Percentiles rank a stretch among this genome's conserved stretches.
Conservation (phyloP, 768 basidiomycete genomes). For the Auricularia sp. region DNA sequence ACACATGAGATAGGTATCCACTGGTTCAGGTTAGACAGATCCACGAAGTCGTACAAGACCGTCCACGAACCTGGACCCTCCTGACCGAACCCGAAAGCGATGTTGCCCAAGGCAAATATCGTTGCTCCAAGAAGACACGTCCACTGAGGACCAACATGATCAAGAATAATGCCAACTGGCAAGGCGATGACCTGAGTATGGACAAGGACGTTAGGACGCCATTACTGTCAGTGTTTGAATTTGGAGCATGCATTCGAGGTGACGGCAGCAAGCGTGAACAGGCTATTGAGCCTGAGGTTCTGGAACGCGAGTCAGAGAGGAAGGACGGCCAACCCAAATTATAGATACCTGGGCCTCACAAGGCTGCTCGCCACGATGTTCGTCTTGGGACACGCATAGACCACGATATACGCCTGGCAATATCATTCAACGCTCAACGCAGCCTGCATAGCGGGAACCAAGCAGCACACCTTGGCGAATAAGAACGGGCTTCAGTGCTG, state of each 20-base stretch:
- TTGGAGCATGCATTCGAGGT: background rate
- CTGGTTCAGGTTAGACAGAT: background rate
- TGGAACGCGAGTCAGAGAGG: too few species aligned
- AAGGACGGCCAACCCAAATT: too few species aligned
- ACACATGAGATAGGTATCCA: slow-evolving; percentile 6
- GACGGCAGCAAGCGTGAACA: slow-evolving; percentile 19
- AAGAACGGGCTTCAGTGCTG: slow-evolving; percentile 26
- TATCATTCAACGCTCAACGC: background rate
- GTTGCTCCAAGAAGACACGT: slow-evolving; percentile 23
- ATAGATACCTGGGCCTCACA: slow-evolving; percentile 13
- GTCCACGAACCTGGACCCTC: slow-evolving; percentile 14
- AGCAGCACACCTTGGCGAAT: slow-evolving; percentile 15
- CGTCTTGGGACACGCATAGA: slow-evolving; percentile 12
- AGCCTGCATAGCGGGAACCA: background rate
- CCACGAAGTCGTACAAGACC: background rate
- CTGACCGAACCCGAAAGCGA: slow-evolving; percentile 20
- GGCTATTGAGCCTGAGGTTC: slow-evolving; percentile 18
- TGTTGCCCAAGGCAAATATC: slow-evolving; percentile 22
- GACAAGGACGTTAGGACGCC: background rate
- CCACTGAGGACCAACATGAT: slow-evolving; percentile 21
- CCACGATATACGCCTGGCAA: slow-evolving; percentile 19
- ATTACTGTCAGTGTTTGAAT: background rate
- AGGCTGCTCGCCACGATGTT: slow-evolving; percentile 8
- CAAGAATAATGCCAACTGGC: slow-evolving; percentile 20
- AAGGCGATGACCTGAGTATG: slow-evolving; percentile 17